phyloP scores from a whole-genome alignment of 371 early-diverging fungal genomes.

The Mucor sp. region DNA sequence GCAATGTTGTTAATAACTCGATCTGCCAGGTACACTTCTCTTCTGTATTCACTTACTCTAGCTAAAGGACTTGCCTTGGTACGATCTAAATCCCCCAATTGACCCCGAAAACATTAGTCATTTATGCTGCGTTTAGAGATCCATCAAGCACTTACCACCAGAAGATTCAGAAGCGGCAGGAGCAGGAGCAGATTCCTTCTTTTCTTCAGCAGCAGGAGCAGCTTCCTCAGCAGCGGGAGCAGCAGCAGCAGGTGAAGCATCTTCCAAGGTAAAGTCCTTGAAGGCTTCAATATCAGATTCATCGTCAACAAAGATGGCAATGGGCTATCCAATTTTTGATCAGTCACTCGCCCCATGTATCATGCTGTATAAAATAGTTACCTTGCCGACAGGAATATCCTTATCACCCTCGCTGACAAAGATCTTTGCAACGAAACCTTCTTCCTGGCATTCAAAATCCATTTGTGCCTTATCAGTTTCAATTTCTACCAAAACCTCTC shows the following conservation, averaged over 20 bases:
- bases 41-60: slow-evolving; percentile 32
- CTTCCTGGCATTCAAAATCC: slow-evolving; percentile 99
- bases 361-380: slow-evolving; percentile 17
- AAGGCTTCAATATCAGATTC: slow-evolving; percentile 87
- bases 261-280: slow-evolving; percentile 71
- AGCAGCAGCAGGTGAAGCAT: slow-evolving; percentile 40
- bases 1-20: not conserved
- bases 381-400: slow-evolving; percentile 80
- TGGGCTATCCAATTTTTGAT: slow-evolving; percentile 62
- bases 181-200: slow-evolving; percentile 36
- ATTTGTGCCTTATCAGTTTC: slow-evolving; percentile 99
- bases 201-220: not conserved
- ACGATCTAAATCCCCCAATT: slow-evolving; percentile 12
- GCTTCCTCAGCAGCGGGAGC: slow-evolving; percentile 19
- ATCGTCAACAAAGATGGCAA: slow-evolving; percentile 92
- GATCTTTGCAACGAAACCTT: slow-evolving; percentile 95
- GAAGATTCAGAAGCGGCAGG: slow-evolving; percentile 22
- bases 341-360: slow-evolving; percentile 8
- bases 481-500: slow-evolving; percentile 96
- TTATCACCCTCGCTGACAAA: slow-evolving; percentile 84
- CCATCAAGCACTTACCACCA: slow-evolving; percentile 1
- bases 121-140: not conserved
- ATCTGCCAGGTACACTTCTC: not conserved
- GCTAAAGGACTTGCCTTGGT: slow-evolving; percentile 84
- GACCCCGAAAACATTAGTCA: not conserved